Base-by-base conservation (phyloP, 2,329 filamentous ascomycete species). In the Colletotrichum orchidophilum region DNA sequence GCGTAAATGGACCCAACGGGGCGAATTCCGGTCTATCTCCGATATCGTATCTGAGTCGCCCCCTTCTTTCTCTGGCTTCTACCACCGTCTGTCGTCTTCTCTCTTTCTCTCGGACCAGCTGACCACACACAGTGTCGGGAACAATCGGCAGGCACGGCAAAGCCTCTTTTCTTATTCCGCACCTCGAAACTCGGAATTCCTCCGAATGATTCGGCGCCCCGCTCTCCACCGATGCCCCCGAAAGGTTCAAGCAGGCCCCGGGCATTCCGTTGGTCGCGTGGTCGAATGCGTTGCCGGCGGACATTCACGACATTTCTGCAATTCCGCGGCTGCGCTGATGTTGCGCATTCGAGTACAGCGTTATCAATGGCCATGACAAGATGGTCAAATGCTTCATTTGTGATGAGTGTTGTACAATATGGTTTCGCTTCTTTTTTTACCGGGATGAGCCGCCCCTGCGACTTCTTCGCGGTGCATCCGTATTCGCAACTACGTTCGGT, bases 11-110 rank as follows among this genome's bases (percentile, higher is more conserved):
- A 46, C 21, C n/a, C 18, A 46, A 46, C 39, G 39, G 49, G 31
- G 21, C 54, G 59, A 63, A 73, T 59, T 33, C 71, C 68, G 64
- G 68, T 33, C 62, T 72, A 73, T 72, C 68, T 74, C 73, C 73
- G 73, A 73, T 72, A 72, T 70, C 68, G 71, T 72, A 66, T 71
- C 29, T 61, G 39, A 53, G n/a, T 33, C 52, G 62, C 55, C 62
- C 49, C 67, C 31, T 29, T 15, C 26, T 9, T 50, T 66, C n/a
- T n/a, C n/a, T n/a, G n/a, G n/a, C n/a, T n/a, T n/a, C 59, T 71
- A 18, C 27, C 52, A n/a, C 31, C 5, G 21, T 54, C 29, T 29
- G 15, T 50, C 58, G n/a, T 26, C 66, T 33, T 53, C 24, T 27
- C 54, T 55, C 50, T 42, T 57, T 15, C 24, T 13, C 7, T 7